Evolutionary conservation across 208 protist genomes (phyloP), one percentile per base, ranked within the genome.

Genomic region (Vickermania ingenoplastis): DNA sequence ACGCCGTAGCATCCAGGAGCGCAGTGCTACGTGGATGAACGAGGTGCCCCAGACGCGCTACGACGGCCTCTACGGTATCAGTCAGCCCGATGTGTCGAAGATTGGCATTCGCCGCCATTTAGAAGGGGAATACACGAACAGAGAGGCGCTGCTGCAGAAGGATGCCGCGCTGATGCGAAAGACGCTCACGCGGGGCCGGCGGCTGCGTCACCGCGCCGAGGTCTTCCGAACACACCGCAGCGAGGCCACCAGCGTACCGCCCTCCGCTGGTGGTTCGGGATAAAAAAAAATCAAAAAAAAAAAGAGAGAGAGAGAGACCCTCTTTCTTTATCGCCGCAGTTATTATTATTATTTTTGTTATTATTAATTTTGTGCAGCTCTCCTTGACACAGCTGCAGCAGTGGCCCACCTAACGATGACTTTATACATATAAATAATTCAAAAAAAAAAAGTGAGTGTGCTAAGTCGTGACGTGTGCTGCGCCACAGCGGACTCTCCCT

Each of bases 1-100:
- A 23, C 65, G 55, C 7, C 67, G 61, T 31, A 68, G 69, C 51
- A 50, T 95, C 30, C 85, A 95, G 64, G 83, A 85, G 54, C 80
- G 89, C 59, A 86, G 81, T 50, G 65, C 67, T 1, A 90, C 75
- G 30, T 92, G 89, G 89, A 86, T 91, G 77, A 89, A 79, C 57
- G 77, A 95, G 65, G 82, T 91, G 25, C 89, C 84, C 0, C 69
- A 95, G 68, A 95, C 85, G n/a, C 85, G 89, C 14, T 95, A 95
- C 64, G 89, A 95, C 48, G 70, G 85, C 55, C 73, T 95, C 21
- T 92, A 95, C 69, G 84, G 85, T 31, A 71, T 92, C 22, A 92
- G 80, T 55, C 58, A 90, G 61, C 83, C 85, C 1, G 79, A 95
- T 49, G 77, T 95, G 21, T 67, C 84, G 21, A 82, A 88, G 73